These are phyloP conservation scores for Leishmania tropica DNA, from an alignment of 208 protist species.

Conservation along the genomic window DNA sequence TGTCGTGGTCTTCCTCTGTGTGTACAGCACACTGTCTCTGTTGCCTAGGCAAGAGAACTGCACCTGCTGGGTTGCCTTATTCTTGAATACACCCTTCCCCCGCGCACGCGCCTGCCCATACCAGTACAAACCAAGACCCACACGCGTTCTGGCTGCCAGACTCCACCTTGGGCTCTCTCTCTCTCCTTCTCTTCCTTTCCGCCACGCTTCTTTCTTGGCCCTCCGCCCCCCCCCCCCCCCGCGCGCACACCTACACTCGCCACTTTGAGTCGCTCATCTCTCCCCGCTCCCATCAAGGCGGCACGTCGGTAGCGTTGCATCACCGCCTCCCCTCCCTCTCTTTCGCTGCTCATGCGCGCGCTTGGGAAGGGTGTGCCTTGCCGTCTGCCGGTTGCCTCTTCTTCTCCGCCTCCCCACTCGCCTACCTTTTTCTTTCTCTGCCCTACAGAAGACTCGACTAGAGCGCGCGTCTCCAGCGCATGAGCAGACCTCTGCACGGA, in stretches of 20 bases:
- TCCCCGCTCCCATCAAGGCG: background rate
- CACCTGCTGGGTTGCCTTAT: background rate
- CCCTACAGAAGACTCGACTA: background rate
- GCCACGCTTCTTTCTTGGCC: background rate
- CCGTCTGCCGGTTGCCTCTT: background rate
- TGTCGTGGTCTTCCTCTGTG: background rate
- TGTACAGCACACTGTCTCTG: background rate
- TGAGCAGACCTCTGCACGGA: background rate
- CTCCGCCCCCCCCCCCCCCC: background rate
- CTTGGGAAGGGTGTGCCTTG: background rate
- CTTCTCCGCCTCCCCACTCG: background rate
- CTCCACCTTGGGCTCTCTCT: conserved; percentile 7
- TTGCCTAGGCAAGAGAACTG: background rate
- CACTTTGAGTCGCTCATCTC: background rate
- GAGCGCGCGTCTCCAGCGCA: background rate
- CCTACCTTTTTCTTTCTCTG: background rate
- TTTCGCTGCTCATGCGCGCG: background rate
- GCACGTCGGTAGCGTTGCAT: background rate
- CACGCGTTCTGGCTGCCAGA: background rate
- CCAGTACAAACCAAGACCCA: background rate
- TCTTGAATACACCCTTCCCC: background rate
- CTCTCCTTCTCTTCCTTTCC: background rate
- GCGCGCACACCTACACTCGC: background rate
- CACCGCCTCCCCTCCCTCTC: background rate
- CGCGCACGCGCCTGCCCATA: background rate